These are phyloP conservation scores for Moniliophthora roreri DNA, from an alignment of 1,284 basidiomycete species.

Conservation along the genomic window DNA sequence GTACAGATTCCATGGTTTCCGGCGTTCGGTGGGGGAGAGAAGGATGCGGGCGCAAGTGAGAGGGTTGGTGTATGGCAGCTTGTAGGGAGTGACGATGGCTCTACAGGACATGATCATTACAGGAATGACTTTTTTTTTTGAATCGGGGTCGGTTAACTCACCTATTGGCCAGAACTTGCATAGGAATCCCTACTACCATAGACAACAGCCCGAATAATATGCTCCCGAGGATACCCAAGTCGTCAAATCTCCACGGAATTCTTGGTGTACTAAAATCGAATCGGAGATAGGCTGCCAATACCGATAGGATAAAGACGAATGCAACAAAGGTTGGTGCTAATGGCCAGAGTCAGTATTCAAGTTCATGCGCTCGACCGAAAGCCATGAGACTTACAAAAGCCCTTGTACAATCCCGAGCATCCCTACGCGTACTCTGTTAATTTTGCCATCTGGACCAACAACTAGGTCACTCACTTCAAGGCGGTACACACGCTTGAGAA, in stretches of 20 bases:
- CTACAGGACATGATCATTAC: not conserved
- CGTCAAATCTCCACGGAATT: not conserved
- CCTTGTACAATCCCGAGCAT: not conserved
- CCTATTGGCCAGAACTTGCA: not conserved
- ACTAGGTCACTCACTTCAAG: not conserved
- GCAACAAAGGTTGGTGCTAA: not conserved
- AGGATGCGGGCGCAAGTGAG: not conserved
- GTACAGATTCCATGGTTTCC: not conserved
- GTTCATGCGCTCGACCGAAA: not conserved
- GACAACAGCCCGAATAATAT: not conserved
- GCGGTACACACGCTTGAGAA: not conserved
- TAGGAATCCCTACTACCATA: not conserved
- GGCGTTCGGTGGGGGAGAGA: not conserved
- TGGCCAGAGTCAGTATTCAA: not conserved
- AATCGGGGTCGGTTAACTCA: not conserved
- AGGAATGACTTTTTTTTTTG: not conserved
- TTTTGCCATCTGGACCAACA: not conserved
- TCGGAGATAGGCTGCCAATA: not conserved
- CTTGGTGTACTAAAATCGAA: not conserved
- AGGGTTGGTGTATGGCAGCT: not conserved
- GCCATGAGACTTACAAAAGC: not conserved
- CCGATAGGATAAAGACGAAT: not conserved
- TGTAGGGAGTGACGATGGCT: slow-evolving; percentile 3
- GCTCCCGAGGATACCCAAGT: not conserved
- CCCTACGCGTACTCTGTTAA: not conserved